Base-by-base conservation (phyloP, 768 basidiomycete species). In the Gymnopilus dilepis region DNA sequence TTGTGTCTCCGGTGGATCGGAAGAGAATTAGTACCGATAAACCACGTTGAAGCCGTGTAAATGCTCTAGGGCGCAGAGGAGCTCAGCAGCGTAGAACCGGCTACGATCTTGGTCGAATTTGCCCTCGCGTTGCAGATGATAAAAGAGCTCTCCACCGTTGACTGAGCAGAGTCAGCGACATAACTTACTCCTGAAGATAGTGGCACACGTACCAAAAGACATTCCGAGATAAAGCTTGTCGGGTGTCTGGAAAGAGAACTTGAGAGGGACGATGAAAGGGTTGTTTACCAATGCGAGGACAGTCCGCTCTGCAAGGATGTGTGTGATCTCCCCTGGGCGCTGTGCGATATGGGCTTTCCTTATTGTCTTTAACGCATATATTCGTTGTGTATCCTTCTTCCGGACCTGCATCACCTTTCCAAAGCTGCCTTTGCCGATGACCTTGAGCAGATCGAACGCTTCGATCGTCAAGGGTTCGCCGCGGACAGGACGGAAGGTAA, bases 371-470 rank as follows among this genome's bases (percentile, higher is more conserved):
- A 99, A 82, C 2, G 97, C 97, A 78, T 99, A 99, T 70, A 99
- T 92, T 60, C 97, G 94, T 67, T 94, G 86, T 1, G 97, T 99
- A 76, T 99, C 95, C 79, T 97, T 96, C 80, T 99, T 99, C 56
- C 95, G 90, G 41, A 99, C 97, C 84, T 99, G 97, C 97, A 99
- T 99, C 37, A 97, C 96, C 77, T 99, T 99, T 15, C 97, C 97
- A 69, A 99, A 99, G 62, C 89, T 91, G 11, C 97, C 97, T 76
- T 98, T 98, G 19, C 97, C 96, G 61, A 99, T 97, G 45, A 99
- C 97, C 74, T 96, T 97, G 70, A 99, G 89, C 51, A 99, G 80
- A 62, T 99, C 97, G 71, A 99, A 99, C 3, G 89, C 90, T 69
- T 99, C 96, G 70, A 98, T 98, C n/a, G 94, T 94, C 48, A 98